These are phyloP conservation scores for Daldinia vernicosa DNA, from an alignment of 495 filamentous ascomycete species.

Conservation along the genomic window DNA sequence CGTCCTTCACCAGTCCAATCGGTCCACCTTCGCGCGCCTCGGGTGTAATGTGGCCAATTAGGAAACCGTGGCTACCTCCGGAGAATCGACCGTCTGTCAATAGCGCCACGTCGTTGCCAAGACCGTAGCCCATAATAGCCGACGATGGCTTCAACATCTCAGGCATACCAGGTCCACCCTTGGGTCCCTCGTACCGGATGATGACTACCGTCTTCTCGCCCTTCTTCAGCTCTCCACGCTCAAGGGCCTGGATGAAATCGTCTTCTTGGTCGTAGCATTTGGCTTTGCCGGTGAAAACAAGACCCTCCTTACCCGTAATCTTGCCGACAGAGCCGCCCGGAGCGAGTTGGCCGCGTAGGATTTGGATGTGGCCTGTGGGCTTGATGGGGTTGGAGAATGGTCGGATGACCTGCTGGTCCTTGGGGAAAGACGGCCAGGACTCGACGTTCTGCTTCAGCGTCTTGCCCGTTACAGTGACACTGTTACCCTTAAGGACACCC, in stretches of 20 bases:
- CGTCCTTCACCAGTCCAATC: slow-evolving; percentile 73
- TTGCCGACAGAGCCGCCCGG: slow-evolving; percentile 95
- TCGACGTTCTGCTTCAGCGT: slow-evolving; percentile 92
- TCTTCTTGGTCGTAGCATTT: slow-evolving; percentile 88
- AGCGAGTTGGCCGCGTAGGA: slow-evolving; percentile 88
- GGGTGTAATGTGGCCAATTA: slow-evolving; percentile 79
- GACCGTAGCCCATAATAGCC: slow-evolving; percentile 86
- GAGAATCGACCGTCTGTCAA: slow-evolving; percentile 82
- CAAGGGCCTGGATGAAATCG: slow-evolving; percentile 78
- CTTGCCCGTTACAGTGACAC: slow-evolving; percentile 94
- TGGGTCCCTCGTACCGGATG: slow-evolving; percentile 93
- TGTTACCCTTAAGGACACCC: slow-evolving; percentile 84
- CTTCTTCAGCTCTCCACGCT: slow-evolving; percentile 86
- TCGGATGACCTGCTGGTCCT: slow-evolving; percentile 89
- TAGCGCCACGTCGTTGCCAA: slow-evolving; percentile 82
- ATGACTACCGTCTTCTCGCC: slow-evolving; percentile 98
- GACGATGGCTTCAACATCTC: slow-evolving; percentile 87
- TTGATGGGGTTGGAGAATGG: slow-evolving; percentile 94
- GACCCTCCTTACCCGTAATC: slow-evolving; percentile 97
- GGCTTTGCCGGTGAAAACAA: slow-evolving; percentile 86
- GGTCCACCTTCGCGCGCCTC: slow-evolving; percentile 76
- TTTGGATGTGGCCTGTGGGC: slow-evolving; percentile 93
- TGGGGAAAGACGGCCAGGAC: slow-evolving; percentile 77
- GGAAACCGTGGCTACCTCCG: slow-evolving; percentile 80
- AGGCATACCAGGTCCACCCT: slow-evolving; percentile 84